Evolutionary conservation across 2,329 filamentous ascomycete genomes (phyloP).

Genomic region (Balansia obtecta): DNA sequence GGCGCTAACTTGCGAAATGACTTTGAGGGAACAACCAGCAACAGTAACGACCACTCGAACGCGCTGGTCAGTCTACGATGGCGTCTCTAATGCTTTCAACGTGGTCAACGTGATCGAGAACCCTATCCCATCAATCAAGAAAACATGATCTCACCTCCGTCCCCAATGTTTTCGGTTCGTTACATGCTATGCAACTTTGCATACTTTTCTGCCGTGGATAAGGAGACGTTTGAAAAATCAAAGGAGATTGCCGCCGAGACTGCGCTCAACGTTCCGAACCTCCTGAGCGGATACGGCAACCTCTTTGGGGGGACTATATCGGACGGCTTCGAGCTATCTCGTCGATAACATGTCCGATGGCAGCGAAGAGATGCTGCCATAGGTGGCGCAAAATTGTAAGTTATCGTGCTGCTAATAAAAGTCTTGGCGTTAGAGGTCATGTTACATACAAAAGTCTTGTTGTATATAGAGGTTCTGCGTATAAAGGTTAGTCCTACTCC

Average conservation of each 20-base stretch:
- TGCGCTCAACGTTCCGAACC: constrained; percentile 44
- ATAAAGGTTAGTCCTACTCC: no score
- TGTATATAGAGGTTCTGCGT: no score
- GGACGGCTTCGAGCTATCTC: no score
- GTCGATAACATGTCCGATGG: no score
- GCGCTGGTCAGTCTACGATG: constrained; percentile 46
- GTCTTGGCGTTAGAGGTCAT: no score
- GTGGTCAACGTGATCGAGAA: constrained; percentile 39
- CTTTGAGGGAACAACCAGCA: constrained; percentile 22
- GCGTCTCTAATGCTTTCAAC: constrained; percentile 48
- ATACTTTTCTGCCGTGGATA: constrained; percentile 40
- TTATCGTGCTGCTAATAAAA: no score
- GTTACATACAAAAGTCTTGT: no score
- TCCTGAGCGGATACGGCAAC: constrained; percentile 46
- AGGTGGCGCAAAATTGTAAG: no score
- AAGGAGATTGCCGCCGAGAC: constrained; percentile 38
- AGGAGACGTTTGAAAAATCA: not conserved
- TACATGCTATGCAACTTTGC: constrained; percentile 50
- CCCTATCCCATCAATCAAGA: constrained; percentile 39
- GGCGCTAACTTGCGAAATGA: constrained; percentile 23
- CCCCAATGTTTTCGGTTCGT: constrained; percentile 34
- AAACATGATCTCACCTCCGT: constrained; percentile 35
- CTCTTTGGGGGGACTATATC: no score
- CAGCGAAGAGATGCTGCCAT: no score
- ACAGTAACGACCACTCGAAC: constrained; percentile 25